A percentile compares a stretch with the other conserved stretches of the same genome.
Conservation (phyloP, 139 green algal species). For the Coccomyxa sp. region DNA sequence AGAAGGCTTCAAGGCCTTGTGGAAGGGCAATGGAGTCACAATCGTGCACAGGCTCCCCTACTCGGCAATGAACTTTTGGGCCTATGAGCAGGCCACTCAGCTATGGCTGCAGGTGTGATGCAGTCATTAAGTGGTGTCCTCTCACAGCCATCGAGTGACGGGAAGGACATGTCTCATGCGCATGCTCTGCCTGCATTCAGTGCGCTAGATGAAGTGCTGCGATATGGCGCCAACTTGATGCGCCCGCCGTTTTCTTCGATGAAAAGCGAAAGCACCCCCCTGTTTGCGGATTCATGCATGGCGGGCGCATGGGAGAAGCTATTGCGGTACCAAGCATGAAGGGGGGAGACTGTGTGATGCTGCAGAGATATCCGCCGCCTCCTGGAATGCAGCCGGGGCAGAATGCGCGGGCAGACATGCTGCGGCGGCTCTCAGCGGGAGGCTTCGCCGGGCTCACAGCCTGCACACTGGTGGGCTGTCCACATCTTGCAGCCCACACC, state of each 20-base stretch:
- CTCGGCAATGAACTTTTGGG: slow-evolving; percentile 91
- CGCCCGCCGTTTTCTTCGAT: too few species aligned
- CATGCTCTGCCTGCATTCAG: too few species aligned
- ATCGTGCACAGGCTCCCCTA: slow-evolving; percentile 96
- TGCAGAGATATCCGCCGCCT: background rate
- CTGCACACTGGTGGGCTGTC: slow-evolving; percentile 69
- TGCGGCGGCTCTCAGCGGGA: slow-evolving; percentile 61
- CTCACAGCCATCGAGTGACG: background rate
- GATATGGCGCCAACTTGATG: too few species aligned
- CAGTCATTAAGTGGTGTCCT: too few species aligned
- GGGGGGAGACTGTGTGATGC: too few species aligned
- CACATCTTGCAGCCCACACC: too few species aligned
- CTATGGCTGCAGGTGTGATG: slow-evolving; percentile 12
- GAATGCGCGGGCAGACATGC: slow-evolving; percentile 23
- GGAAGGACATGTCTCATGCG: slow-evolving; percentile 37
- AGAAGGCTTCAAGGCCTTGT: slow-evolving; percentile 82
- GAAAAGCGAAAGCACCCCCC: too few species aligned
- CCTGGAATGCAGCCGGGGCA: background rate
- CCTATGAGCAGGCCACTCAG: slow-evolving; percentile 72
- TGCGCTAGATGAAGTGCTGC: too few species aligned
- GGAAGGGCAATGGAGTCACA: slow-evolving; percentile 89
- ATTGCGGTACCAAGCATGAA: too few species aligned
- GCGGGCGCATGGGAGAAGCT: too few species aligned
- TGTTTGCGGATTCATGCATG: too few species aligned
- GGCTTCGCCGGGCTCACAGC: slow-evolving; percentile 72